A percentile compares a stretch with the other conserved stretches of the same genome.
Evolutionary conservation across 208 protist species (phyloP).

Genomic region (Crithidia mellificae): DNA sequence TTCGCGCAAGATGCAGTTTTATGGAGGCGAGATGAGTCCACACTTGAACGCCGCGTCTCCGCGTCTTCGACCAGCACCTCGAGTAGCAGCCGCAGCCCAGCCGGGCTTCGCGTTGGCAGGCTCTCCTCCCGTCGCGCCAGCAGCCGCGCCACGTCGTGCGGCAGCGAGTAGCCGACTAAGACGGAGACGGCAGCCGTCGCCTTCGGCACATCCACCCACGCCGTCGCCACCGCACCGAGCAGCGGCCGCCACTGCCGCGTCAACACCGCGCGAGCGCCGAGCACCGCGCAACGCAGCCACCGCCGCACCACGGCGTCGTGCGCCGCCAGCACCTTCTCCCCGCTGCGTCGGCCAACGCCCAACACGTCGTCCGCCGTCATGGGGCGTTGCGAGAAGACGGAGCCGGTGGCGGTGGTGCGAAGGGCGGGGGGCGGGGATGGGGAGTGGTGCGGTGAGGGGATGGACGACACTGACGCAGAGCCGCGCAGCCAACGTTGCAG

Average conservation of each 20-base stretch:
- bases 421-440: background rate
- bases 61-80: constrained; percentile 47
- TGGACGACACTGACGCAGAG: no score
- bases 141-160: constrained; percentile 22
- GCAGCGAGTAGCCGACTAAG: constrained; percentile 21
- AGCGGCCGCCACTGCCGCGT: constrained; percentile 33
- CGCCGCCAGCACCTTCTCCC: constrained; percentile 24
- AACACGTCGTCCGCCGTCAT: constrained; percentile 23
- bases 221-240: constrained; percentile 12
- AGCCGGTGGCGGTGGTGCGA: constrained; percentile 3
- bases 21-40: no score
- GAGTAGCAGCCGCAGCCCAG: constrained; percentile 48
- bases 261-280: constrained; percentile 5
- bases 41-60: no score
- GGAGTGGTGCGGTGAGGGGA: no score
- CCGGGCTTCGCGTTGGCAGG: constrained; percentile 34
- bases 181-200: constrained; percentile 16
- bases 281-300: constrained; percentile 5
- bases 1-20: no score
- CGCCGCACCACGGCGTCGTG: constrained; percentile 30
- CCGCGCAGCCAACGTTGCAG: constrained; percentile 39
- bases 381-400: background rate
- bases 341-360: constrained; percentile 23
- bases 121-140: constrained; percentile 27
- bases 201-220: constrained; percentile 20